A percentile compares a stretch with the other conserved stretches of the same genome.
Evolutionary conservation across 306 rosid genomes (phyloP).

Genomic region (Castanea mollissima): DNA sequence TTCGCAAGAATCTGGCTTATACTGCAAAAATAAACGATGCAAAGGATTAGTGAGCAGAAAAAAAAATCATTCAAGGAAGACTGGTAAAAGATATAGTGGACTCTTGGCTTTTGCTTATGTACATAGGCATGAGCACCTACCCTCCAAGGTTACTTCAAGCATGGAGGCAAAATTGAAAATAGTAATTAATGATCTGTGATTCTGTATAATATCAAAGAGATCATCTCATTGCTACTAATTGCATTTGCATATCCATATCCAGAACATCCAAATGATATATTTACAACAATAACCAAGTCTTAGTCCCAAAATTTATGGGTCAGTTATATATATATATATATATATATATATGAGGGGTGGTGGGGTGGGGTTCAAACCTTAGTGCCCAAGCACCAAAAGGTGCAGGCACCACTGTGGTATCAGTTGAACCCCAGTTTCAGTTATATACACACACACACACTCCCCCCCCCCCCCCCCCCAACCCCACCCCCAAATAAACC

Average conservation of each 20-base stretch:
- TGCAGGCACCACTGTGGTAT: too few relatives aligned
- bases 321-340: too few relatives aligned
- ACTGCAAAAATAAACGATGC: conserved; percentile 45
- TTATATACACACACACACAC: too few relatives aligned
- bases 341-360: too few relatives aligned
- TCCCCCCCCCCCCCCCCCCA: too few relatives aligned
- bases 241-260: background rate
- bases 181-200: background rate
- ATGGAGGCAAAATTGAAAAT: background rate
- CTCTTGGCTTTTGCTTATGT: background rate
- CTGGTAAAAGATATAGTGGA: background rate
- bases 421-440: too few relatives aligned
- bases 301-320: too few relatives aligned
- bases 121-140: background rate
- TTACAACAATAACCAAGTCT: too few relatives aligned
- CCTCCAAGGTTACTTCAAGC: background rate
- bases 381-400: too few relatives aligned
- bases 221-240: background rate
- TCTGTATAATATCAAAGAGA: background rate
- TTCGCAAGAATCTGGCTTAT: conserved; percentile 80
- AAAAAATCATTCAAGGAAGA: background rate
- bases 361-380: too few relatives aligned
- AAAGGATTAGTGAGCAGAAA: conserved; percentile 14
- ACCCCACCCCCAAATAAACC: background rate
- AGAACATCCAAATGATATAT: background rate